Evolutionary conservation across 2,329 filamentous ascomycete species (phyloP).

Genomic region (Pseudogymnoascus sp.): DNA sequence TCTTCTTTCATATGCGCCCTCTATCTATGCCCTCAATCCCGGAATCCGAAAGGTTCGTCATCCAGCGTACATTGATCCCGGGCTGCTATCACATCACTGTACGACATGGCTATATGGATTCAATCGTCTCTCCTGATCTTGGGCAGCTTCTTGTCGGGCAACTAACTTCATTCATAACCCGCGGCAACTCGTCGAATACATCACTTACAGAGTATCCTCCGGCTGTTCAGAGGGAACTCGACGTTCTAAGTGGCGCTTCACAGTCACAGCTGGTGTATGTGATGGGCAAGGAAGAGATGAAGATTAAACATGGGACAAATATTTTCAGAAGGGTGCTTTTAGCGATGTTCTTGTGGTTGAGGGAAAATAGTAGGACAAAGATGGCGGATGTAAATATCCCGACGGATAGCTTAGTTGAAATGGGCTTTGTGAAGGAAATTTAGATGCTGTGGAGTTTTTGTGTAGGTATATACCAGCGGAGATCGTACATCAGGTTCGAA

Average conservation of each 20-base stretch:
- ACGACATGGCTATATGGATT: conserved; percentile 66
- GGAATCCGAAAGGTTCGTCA: conserved; percentile 39
- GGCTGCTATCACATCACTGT: conserved; percentile 62
- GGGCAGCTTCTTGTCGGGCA: conserved; percentile 51
- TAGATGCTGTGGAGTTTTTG: conserved; percentile 22
- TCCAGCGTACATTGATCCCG: conserved; percentile 38
- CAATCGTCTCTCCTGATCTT: conserved; percentile 58
- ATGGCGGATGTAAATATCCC: conserved; percentile 55
- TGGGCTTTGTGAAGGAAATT: conserved; percentile 62
- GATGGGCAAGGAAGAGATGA: conserved; percentile 56
- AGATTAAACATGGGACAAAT: conserved; percentile 35
- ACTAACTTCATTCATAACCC: conserved; percentile 43
- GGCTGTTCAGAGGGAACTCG: conserved; percentile 34
- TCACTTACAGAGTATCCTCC: conserved; percentile 20
- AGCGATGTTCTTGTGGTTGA: conserved; percentile 52
- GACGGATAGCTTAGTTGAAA: conserved; percentile 55
- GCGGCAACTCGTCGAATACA: conserved; percentile 24
- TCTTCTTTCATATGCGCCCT: conserved; percentile 67
- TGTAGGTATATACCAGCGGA: not conserved
- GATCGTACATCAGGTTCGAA: not conserved
- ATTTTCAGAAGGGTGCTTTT: conserved; percentile 41
- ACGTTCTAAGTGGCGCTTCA: conserved; percentile 37
- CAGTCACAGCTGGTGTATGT: conserved; percentile 46
- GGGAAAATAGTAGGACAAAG: conserved; percentile 59
- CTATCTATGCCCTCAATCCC: conserved; percentile 51